Base-by-base conservation (phyloP, 768 basidiomycete genomes). In the Phaeotremella fagi region DNA sequence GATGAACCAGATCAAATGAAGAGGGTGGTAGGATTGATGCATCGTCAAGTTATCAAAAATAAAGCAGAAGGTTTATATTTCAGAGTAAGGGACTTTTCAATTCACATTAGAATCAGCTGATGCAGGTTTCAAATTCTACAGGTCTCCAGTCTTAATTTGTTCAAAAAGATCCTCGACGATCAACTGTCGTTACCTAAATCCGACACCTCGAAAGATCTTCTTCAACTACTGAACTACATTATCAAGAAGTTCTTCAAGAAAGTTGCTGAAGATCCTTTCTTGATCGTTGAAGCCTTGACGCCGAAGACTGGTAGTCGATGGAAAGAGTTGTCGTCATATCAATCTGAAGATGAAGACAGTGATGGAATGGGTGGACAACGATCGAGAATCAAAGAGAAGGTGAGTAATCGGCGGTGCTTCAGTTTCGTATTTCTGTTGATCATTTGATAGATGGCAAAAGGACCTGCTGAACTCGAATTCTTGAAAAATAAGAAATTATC, bases 51-150 rank as follows among this genome's bases (percentile, higher is more conserved):
- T 41, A 83, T 99, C 56, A 85, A 82, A 64, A 85, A 86, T 15
- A 91, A 95, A 72, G 89, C 90, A 0, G 95, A 98, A 71, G 94
- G 86, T 0, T 76, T 99, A 7, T 98, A 90, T 75, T 99, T 94
- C 82, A 89, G 92, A 76, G 94, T 90, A 55, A 56, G 46, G 33
- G 37, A n/a, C 55, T 12, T 57, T 46, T 41, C 31, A 29, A 42
- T 54, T 55, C 41, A 50, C 28, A n/a, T 12, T 28, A 24, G 54
- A 52, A 44, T 33, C 31, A 7, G 16, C 7, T 7, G 31, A 33
- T 33, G 7, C 28, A 24, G 5, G 3, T 23, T 5, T 6, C 18
- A 3, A 0, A 12, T 53, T 12, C 33, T n/a, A 18, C 74, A 97
- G 92, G 90, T 88, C 11, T 89, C 92, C 28, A 88, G 87, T 12